Conservation (phyloP, 140 eudicot species). For the Senecio squalidus region DNA sequence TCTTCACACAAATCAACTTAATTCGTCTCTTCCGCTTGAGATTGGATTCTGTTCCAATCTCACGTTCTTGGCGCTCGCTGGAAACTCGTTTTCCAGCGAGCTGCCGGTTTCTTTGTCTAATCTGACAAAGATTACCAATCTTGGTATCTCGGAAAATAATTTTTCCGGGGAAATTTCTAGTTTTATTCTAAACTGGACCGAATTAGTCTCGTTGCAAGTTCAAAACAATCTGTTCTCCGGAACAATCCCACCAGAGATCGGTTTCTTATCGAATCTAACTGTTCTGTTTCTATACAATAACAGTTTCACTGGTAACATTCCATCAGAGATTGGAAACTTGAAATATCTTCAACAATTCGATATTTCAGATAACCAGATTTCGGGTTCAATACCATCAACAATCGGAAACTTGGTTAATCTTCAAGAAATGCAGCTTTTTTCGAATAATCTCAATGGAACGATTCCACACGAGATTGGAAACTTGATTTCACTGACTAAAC, state of each 20-base stretch:
- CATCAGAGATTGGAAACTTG: conserved; percentile 47
- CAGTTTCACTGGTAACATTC: conserved; percentile 52
- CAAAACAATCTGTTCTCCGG: conserved; percentile 50
- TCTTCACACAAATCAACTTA: conserved; percentile 38
- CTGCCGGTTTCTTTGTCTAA: conserved; percentile 54
- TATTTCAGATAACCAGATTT: conserved; percentile 45
- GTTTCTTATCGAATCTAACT: conserved; percentile 37
- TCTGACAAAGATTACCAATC: conserved; percentile 33
- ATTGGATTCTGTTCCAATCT: conserved; percentile 53
- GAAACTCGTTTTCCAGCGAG: conserved; percentile 41
- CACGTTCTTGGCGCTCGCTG: conserved; percentile 47
- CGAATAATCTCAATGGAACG: conserved; percentile 55
- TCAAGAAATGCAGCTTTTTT: conserved; percentile 34
- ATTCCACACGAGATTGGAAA: conserved; percentile 66
- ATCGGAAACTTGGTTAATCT: conserved; percentile 49
- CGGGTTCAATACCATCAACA: conserved; percentile 50
- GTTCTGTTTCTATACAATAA: conserved; percentile 45
- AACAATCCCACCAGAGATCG: conserved; percentile 49
- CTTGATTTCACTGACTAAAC: conserved; percentile 33
- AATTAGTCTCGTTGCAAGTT: conserved; percentile 46
- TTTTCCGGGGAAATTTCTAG: conserved; percentile 51
- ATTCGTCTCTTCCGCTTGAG: conserved; percentile 55
- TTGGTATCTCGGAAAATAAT: conserved; percentile 47
- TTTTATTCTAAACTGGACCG: conserved; percentile 51
- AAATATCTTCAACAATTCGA: conserved; percentile 29